phyloP scores from a whole-genome alignment of 2,329 filamentous ascomycete genomes.

The Exophiala aquamarina region DNA sequence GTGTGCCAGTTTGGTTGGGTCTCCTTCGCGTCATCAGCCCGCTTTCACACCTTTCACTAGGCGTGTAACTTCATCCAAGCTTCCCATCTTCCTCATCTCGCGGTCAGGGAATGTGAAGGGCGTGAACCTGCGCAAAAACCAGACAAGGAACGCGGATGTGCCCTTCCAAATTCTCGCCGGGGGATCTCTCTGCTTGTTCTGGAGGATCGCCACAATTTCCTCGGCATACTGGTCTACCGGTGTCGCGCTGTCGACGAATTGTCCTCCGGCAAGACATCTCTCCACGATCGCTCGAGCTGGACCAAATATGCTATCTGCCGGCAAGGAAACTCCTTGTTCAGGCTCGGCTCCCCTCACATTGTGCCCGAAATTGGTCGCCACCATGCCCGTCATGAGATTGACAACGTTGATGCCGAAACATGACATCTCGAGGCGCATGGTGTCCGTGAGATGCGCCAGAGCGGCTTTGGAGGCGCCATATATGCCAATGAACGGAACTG shows the following conservation, averaged over 20 bases:
- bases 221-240: neutral
- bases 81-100: neutral
- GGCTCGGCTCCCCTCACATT: slow-evolving; percentile 1
- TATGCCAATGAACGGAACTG: slow-evolving; percentile 33
- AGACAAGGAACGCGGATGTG: neutral
- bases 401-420: slow-evolving; percentile 33
- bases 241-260: neutral
- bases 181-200: neutral
- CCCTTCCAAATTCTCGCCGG: neutral
- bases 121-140: neutral
- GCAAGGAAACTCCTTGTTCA: neutral
- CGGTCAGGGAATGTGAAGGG: neutral
- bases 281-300: slow-evolving; percentile 11
- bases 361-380: slow-evolving; percentile 21
- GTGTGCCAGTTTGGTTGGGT: too few species aligned
- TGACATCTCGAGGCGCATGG: slow-evolving; percentile 33
- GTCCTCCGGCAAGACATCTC: neutral
- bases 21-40: neutral
- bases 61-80: neutral
- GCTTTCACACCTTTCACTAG: neutral
- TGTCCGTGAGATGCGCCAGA: slow-evolving; percentile 29
- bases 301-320: slow-evolving; percentile 11
- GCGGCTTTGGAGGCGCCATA: slow-evolving; percentile 37
- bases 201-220: neutral
- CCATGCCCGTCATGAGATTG: slow-evolving; percentile 28